Evolutionary conservation across 805 yeast genomes (phyloP), one percentile per base, ranked within the genome.

Genomic region (Saturnispora kantuleensis): DNA sequence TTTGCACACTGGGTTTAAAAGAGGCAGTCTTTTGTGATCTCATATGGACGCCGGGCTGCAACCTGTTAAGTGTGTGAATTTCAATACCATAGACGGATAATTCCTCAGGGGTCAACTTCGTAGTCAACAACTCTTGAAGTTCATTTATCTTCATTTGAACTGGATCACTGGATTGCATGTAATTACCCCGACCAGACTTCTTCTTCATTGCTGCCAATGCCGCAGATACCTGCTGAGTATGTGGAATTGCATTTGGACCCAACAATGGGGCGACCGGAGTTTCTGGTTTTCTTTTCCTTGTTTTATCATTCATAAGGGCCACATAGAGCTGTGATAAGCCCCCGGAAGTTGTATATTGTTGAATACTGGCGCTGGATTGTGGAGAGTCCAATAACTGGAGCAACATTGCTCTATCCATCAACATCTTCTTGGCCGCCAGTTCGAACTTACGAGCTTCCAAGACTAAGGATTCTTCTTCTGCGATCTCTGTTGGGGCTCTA

Each of bases 401-500:
- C 31, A 93, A 62, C 41, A 84, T 80, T 2, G 86, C 81, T 52
- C 98, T 73, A 60, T 93, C 98, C 39, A 71, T 66, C 43, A 88
- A 71, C 70, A 90, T 84, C 60, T 85, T 84, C 66, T 87, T 89
- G 0, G 97, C 95, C 2, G 95, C 85, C 46, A 87, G 75, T 58
- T 93, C 97, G 50, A 93, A 85, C 51, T 90, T 80, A 40, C 95
- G 76, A 2, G 97, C 94, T 59, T 93, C 98, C 29, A 90, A 80
- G 10, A 93, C 85, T 41, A 93, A 68, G 0, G 95, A 87, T 60
- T 93, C 97, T 59, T 93, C 99, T 65, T 93, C 98, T 0, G 97
- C 97, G 38, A 93, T 85, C 59, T 93, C 98, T 0, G 97, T 95
- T 1, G 98, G 97, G 2, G 90, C 79, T 52, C 99, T 69, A 32